Evolutionary conservation across 2,329 filamentous ascomycete species (phyloP), one percentile per base, ranked within the genome.

Genomic region (Penicillium sclerotiorum): DNA sequence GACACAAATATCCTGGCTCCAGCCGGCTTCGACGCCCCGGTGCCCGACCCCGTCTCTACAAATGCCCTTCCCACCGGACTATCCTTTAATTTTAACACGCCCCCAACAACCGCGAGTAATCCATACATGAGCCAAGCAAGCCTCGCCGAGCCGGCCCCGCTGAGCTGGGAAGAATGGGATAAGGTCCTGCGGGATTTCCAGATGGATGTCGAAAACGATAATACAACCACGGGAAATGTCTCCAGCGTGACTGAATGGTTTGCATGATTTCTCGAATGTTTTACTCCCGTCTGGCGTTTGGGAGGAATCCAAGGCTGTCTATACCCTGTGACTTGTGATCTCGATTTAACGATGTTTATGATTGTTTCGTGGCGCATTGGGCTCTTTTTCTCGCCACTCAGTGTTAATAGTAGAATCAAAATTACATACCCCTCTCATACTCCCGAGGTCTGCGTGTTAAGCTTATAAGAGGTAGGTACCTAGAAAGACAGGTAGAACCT

Each of bases 161-260:
- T 67, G 23, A 63, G 58, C 35, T 70, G 68, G 67, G 63, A 66
- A 28, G 66, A 70, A 21, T 70, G 69, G 63, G 68, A 70, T 42
- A 60, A 67, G 41, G 67, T 71, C n/a, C 65, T 71, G 63, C 67
- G 67, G 12, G 69, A 72, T 32, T 72, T 71, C 45, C 69, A 72
- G 38, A 57, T 62, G 54, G 69, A 71, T 39, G 51, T 71, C 30
- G 63, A 67, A 25, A 62, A 64, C 27, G 59, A 62, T 1, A 55
- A 62, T 33, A 36, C 54, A 6, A 21, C 44, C 3, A 12, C 54
- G 27, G 41, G 48, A 46, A 43, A 58, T 53, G 51, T 59, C 45
- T 49, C 45, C 15, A 59, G 66, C 45, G 50, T 66, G 11, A 58
- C 63, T 2, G 61, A 63, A 40, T 70, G 66, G 66, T 56, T 68